These are phyloP conservation scores for Oryza meyeriana DNA, from an alignment of 176 grass and related monocot species.

Conservation along the genomic window DNA sequence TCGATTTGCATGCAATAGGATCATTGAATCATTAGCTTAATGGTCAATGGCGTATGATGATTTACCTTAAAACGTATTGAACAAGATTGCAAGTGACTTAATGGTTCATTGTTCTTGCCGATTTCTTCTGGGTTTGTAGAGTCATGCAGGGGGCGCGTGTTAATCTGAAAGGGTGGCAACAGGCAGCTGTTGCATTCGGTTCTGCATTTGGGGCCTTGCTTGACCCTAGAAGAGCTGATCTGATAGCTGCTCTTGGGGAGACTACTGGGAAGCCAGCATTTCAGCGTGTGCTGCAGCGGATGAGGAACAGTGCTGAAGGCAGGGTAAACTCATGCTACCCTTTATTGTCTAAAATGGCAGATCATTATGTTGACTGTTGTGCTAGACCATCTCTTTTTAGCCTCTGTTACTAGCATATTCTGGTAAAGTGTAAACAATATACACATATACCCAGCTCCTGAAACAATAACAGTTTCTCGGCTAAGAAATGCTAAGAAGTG, in stretches of 20 bases:
- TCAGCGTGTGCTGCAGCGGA: constrained; percentile 63
- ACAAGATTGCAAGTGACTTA: not conserved
- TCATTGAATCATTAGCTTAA: not conserved
- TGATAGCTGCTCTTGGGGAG: constrained; percentile 92
- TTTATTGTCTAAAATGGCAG: not conserved
- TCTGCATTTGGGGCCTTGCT: constrained; percentile 87
- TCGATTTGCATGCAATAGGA: not conserved
- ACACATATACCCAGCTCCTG: not conserved
- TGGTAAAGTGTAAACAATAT: constrained; percentile 8
- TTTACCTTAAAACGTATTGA: not conserved
- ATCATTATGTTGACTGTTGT: not conserved
- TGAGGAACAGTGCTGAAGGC: constrained; percentile 82
- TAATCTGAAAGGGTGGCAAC: constrained; percentile 84
- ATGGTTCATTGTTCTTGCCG: not conserved
- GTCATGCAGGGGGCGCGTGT: constrained; percentile 64
- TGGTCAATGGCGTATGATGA: not conserved
- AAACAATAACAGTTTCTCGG: not conserved
- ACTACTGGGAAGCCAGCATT: constrained; percentile 89
- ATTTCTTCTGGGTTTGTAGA: constrained; percentile 7
- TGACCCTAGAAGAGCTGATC: constrained; percentile 86
- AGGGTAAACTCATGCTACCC: constrained; percentile 41
- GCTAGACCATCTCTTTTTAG: not conserved
- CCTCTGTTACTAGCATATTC: not conserved
- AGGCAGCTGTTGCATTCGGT: constrained; percentile 79
- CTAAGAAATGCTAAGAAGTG: not conserved